phyloP scores from a whole-genome alignment of 441 rosid species.

The Geranium incanum region DNA sequence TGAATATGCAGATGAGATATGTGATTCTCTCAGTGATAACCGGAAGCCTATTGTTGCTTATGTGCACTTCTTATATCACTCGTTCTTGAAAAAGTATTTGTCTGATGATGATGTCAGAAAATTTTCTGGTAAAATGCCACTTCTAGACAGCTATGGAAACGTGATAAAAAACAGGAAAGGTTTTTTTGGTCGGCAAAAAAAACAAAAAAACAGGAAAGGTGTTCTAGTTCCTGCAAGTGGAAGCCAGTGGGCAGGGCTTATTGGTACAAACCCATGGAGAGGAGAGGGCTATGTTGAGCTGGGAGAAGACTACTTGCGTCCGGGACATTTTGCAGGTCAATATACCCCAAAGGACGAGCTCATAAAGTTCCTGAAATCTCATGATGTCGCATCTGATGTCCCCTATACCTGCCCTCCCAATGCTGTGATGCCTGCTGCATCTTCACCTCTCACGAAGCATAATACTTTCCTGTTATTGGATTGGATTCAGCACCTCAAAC shows the following conservation, averaged over 20 bases:
- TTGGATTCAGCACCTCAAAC: constrained; percentile 34
- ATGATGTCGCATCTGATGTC: constrained; percentile 37
- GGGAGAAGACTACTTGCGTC: constrained; percentile 40
- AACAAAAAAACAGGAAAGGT: constrained; percentile 14
- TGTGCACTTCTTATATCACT: constrained; percentile 47
- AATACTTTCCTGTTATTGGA: constrained; percentile 46
- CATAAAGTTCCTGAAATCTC: constrained; percentile 29
- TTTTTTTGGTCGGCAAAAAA: too few relatives aligned
- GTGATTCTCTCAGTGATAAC: constrained; percentile 22
- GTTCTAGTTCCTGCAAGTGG: constrained; percentile 59
- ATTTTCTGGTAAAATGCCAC: constrained; percentile 40
- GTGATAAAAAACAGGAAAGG: constrained; percentile 18
- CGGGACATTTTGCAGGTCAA: constrained; percentile 32
- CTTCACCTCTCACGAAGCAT: constrained; percentile 41
- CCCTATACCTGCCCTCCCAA: constrained; percentile 50
- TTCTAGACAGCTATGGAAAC: constrained; percentile 43
- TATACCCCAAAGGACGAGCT: constrained; percentile 27
- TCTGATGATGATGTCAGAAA: constrained; percentile 17
- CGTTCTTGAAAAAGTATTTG: constrained; percentile 19
- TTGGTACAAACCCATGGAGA: constrained; percentile 50
- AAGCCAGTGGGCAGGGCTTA: constrained; percentile 52
- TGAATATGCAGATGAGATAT: constrained; percentile 25
- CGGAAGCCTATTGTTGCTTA: constrained; percentile 36
- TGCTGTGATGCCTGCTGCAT: constrained; percentile 40
- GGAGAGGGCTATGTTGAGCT: constrained; percentile 40